Evolutionary conservation across 805 yeast genomes (phyloP), one percentile per base, ranked within the genome.

Genomic region (Debaryomyces prosopidis): DNA sequence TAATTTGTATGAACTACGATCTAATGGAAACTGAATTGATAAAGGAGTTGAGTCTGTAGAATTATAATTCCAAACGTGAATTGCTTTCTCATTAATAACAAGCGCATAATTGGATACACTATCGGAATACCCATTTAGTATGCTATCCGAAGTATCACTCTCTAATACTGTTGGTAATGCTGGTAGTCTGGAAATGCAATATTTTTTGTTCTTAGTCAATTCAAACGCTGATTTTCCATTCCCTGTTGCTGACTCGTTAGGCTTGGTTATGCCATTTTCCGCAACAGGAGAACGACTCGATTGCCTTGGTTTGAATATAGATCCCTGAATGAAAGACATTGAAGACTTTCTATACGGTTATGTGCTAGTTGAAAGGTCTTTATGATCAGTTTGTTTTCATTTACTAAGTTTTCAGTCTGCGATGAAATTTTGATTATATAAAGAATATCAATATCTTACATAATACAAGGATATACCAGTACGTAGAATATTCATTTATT

Each of bases 41-140:
- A 77, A 60, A 0, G 94, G 89, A 1, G 74, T 63, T 26, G 72
- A 68, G 52, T 87, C 89, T 10, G 78, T 76, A 1, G 89, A 77
- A 43, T 73, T 69, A 58, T 84, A 85, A 43, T 77, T 72, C 91
- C 96, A 90, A 5, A 84, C 83, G 54, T 79, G 75, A 16, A 85
- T 73, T 30, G 79, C 69, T 18, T 73, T 64, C n/a, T 69, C 72
- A 12, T 80, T 73, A 4, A 79, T 64, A 3, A 77, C 69, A 23
- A 82, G 62, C 0, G 85, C 81, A 56, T 69, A 76, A 33, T 68
- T 70, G 9, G 84, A 71, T 14, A 52, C 53, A 34, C 72, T 64
- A 54, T 82, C 85, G 6, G 79, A 52, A 49, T 68, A 66, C 1
- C 81, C 85, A 47, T 68, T 69, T 39, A 58, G 33, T 5, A 55